Evolutionary conservation across 2,329 filamentous ascomycete species (phyloP), one percentile per base, ranked within the genome.

Genomic region (Pyrenophora seminiperda): DNA sequence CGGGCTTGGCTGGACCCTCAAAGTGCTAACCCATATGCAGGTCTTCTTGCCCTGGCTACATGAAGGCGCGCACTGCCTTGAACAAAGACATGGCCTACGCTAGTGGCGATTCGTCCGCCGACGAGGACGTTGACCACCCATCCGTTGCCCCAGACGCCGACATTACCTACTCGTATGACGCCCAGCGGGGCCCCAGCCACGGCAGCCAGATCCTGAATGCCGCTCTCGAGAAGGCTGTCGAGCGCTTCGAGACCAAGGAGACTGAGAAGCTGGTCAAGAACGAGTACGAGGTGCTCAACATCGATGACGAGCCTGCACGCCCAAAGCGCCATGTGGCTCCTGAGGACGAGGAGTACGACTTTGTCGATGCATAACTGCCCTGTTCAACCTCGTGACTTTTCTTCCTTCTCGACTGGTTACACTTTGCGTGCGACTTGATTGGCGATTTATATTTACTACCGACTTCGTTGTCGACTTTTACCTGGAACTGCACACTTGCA

Each of bases 261-360:
- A 85, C 81, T 2, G 81, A 83, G 70, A 83, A 83, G 72, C 68
- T 86, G 39, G 79, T 83, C 67, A 81, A 79, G 72, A 76, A 77
- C 47, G 83, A 85, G 72, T 86, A 85, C 60, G 82, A 85, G 63
- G 77, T 76, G 60, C 79, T 75, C 58, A 77, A 77, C 43, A 57
- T 65, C 13, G 63, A 75, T 15, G 51, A 45, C 52, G 75, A 75
- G 58, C 62, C 66, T 15, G 65, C 66, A 15, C 59, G 52, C 27
- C 52, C 62, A 33, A 71, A 70, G 62, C 62, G 63, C 57, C 70
- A 68, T 17, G 49, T 66, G 36, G 61, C 66, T 17, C 57, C 63
- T 10, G 73, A 74, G 53, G 73, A 75, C 33, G 73, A 72, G 33
- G 73, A 76, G 45, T 76, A 74, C 57, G 73, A 74, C 61, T 73